These are phyloP conservation scores for Nannizziopsis arthrosporioides DNA, from an alignment of 2,329 filamentous ascomycete genomes.

Conservation along the genomic window DNA sequence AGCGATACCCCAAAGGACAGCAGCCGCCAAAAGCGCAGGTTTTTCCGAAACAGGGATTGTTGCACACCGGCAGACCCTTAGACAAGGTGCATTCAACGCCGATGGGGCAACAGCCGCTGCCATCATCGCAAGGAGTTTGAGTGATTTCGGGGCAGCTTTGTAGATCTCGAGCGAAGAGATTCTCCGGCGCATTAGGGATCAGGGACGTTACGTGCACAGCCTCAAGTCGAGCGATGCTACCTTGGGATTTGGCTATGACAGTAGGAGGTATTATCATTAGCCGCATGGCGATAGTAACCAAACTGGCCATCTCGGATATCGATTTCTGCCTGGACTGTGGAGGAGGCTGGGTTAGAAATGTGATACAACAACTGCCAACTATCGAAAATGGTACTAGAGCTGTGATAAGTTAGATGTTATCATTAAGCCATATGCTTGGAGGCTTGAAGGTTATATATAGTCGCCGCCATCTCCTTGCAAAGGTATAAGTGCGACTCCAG, in stretches of 20 bases:
- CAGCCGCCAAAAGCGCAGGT: constrained; percentile 6
- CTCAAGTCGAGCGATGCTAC: constrained; percentile 1
- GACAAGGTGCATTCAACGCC: neutral
- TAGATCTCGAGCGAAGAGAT: constrained; percentile 6
- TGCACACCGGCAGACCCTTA: constrained; percentile 2
- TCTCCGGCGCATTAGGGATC: constrained; percentile 1
- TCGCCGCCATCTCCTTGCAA: no score
- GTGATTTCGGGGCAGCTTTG: constrained; percentile 2
- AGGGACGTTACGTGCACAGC: constrained; percentile 6
- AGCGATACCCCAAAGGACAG: constrained; percentile 4
- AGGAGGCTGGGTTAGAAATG: no score
- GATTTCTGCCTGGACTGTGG: no score
- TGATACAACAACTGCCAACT: no score
- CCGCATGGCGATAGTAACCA: neutral
- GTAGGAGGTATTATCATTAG: neutral
- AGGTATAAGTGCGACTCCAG: no score
- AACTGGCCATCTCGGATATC: no score
- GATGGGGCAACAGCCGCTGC: constrained; percentile 5
- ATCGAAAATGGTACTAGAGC: no score
- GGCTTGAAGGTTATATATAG: no score
- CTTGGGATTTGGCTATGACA: neutral
- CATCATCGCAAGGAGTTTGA: constrained; percentile 3
- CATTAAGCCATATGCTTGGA: no score
- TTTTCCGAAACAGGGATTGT: neutral
- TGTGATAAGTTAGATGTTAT: no score